These are phyloP conservation scores for Linaria vulgaris DNA, from an alignment of 257 asterid genomes.

Conservation along the genomic window DNA sequence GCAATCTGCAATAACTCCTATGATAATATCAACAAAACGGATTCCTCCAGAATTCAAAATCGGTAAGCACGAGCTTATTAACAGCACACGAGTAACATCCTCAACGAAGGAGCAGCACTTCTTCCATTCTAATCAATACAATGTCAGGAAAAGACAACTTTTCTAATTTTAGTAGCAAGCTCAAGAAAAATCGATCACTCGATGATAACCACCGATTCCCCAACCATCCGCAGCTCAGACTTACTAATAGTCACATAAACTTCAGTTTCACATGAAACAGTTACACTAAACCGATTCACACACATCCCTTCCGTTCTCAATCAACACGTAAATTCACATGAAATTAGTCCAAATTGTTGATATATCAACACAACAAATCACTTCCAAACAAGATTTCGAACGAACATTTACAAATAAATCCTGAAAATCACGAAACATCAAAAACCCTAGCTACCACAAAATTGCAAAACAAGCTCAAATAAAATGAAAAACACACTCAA, in stretches of 20 bases:
- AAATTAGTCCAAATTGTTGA: background rate
- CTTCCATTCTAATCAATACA: too few species aligned
- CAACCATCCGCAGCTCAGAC: too few species aligned
- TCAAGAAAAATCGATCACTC: background rate
- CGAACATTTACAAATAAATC: too few species aligned
- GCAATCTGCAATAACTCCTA: background rate
- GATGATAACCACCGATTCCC: too few species aligned
- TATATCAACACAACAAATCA: too few species aligned
- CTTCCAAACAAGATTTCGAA: too few species aligned
- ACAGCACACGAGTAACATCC: background rate
- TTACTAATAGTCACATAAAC: background rate
- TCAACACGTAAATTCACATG: background rate
- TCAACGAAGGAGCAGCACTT: background rate
- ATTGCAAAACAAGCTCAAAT: conserved; percentile 1
- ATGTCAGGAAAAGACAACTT: background rate
- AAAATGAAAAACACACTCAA: conserved; percentile 5
- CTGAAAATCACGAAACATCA: background rate
- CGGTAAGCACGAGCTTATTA: background rate
- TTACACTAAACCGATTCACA: too few species aligned
- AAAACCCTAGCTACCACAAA: conserved; percentile 43
- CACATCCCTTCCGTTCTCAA: background rate
- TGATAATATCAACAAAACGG: background rate
- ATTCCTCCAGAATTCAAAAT: background rate
- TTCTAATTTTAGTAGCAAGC: background rate
- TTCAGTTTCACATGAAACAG: background rate